These are phyloP conservation scores for Comarum palustre DNA, from an alignment of 306 rosid species.

Conservation along the genomic window DNA sequence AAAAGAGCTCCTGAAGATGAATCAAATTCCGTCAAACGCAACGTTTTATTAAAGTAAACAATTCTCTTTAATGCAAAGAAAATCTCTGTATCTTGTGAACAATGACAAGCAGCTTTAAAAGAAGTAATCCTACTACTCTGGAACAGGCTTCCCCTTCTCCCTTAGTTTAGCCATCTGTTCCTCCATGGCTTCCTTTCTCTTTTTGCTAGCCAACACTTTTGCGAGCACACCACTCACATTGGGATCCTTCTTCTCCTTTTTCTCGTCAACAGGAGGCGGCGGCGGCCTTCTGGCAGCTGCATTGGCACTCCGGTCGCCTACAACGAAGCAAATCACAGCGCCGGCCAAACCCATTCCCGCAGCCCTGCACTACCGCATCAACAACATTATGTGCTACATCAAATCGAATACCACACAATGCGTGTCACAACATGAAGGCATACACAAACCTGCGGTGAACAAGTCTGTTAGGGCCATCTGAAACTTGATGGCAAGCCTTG, in stretches of 20 bases:
- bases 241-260: slow-evolving; percentile 58
- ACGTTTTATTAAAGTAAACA: not conserved
- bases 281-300: slow-evolving; percentile 75
- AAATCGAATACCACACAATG: not conserved
- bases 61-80: not conserved
- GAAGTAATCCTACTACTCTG: not conserved
- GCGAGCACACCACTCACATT: slow-evolving; percentile 74
- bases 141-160: slow-evolving; percentile 49
- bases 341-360: slow-evolving; percentile 50
- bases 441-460: slow-evolving; percentile 44
- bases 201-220: slow-evolving; percentile 80
- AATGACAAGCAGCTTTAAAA: not conserved
- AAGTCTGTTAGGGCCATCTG: slow-evolving; percentile 15
- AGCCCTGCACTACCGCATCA: slow-evolving; percentile 35
- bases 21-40: not conserved
- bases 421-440: not conserved
- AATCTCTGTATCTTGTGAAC: not conserved
- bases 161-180: slow-evolving; percentile 53
- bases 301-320: slow-evolving; percentile 36
- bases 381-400: not conserved
- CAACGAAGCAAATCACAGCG: slow-evolving; percentile 35
- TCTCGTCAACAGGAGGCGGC: slow-evolving; percentile 55
- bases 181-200: slow-evolving; percentile 90
- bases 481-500: slow-evolving; percentile 20
- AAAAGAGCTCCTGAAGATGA: not conserved